These are phyloP conservation scores for Fusarium sp. DNA, from an alignment of 2,329 filamentous ascomycete genomes.

Conservation along the genomic window DNA sequence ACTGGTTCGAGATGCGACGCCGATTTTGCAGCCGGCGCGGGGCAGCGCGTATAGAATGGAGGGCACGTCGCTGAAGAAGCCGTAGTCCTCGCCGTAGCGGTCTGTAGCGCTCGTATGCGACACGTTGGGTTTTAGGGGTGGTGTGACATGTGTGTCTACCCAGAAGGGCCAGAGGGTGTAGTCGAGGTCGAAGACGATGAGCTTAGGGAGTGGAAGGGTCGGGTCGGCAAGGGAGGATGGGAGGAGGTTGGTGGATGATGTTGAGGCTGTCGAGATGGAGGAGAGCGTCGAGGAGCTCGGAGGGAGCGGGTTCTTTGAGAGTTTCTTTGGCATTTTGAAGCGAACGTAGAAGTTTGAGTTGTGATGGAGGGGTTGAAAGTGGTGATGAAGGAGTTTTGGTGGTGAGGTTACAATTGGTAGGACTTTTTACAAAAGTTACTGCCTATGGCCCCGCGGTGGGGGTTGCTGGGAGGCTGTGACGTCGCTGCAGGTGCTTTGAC, in stretches of 20 bases:
- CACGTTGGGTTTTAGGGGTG: slow-evolving; percentile 72
- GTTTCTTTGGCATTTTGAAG: slow-evolving; percentile 53
- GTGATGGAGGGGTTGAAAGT: background rate
- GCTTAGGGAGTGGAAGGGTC: slow-evolving; percentile 78
- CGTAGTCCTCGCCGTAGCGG: slow-evolving; percentile 74
- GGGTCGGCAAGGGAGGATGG: slow-evolving; percentile 66
- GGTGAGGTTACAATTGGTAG: slow-evolving; percentile 21
- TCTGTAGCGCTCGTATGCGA: slow-evolving; percentile 64
- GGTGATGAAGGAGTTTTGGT: slow-evolving; percentile 18
- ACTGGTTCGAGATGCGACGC: slow-evolving; percentile 84
- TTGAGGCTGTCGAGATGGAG: slow-evolving; percentile 51
- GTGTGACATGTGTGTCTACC: slow-evolving; percentile 92
- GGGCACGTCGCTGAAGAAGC: slow-evolving; percentile 80
- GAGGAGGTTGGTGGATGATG: slow-evolving; percentile 52
- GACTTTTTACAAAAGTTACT: slow-evolving; percentile 17
- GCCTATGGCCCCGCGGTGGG: slow-evolving; percentile 25
- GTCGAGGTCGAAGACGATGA: slow-evolving; percentile 95
- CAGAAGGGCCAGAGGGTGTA: slow-evolving; percentile 99
- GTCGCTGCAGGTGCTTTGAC: slow-evolving; percentile 11
- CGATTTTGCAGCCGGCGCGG: slow-evolving; percentile 67
- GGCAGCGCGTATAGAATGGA: slow-evolving; percentile 74
- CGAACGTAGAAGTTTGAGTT: background rate
- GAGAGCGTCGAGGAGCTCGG: slow-evolving; percentile 42
- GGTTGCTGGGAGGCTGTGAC: slow-evolving; percentile 7
- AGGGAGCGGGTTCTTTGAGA: slow-evolving; percentile 49